Base-by-base conservation (phyloP, 1,284 basidiomycete genomes). In the Papiliotrema fonsecae region DNA sequence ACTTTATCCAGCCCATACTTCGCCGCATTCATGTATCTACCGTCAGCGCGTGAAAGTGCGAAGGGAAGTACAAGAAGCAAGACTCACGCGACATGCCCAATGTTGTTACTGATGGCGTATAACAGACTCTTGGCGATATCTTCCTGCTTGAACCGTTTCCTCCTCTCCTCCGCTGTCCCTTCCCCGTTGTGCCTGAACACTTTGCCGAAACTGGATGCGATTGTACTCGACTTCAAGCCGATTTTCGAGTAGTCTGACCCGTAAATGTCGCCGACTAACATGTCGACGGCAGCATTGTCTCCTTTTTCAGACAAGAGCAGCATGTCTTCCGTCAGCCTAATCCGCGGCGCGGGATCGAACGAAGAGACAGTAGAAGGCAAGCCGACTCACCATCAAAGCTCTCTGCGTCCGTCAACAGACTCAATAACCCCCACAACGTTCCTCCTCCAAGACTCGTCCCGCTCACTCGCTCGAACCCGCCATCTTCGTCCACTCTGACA, bases 241-340 rank as follows among this genome's bases (percentile, higher is more conserved):
- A 98, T 83, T 55, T 88, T 88, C 69, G 80, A 84, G 74, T 94
- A 93, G 75, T 94, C 93, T 59, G 87, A 84, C 22, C 93, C 94
- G 69, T 98, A 98, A 60, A 99, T 98, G 76, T 99, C 96, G 26
- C 94, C 93, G 38, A 99, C 94, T 45, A 98, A 85, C 94, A 98
- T 98, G 73, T 99, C 96, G 26, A 98, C 94, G 6, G 81, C 81
- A 40, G 86, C 82, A 66, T 99, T 97, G 76, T 97, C 90, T 35
- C 96, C 96, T 64, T 82, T 75, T 73, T 97, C 93, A 0, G 92
- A 96, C 24, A 98, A 78, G 14, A 85, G 82, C 54, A 99, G 78
- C 94, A 99, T 99, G 74, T 98, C 94, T 96, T 76, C 42, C 5
- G 21, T 43, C 6, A 44, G 37, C n/a, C n/a, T n/a, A n/a, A n/a